Conservation (phyloP, 2,329 filamentous ascomycete species). For the Clonostachys sp. region DNA sequence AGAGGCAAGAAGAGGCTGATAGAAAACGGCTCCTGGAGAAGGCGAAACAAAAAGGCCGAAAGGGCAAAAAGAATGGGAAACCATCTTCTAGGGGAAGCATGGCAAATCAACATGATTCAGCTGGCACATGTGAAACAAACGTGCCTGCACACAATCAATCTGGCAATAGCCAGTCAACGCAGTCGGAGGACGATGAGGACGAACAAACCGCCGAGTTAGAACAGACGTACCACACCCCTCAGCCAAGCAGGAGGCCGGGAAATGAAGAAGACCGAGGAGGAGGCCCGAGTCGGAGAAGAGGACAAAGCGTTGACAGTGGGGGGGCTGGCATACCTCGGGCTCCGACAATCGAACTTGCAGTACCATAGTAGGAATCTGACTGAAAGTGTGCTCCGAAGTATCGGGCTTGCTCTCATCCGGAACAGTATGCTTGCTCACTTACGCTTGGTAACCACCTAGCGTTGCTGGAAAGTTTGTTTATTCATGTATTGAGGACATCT, state of each 20-base stretch:
- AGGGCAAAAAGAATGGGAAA: slow-evolving; percentile 80
- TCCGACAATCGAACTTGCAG: too few species aligned
- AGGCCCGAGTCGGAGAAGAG: background rate
- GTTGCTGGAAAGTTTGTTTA: too few species aligned
- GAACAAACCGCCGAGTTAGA: slow-evolving; percentile 18
- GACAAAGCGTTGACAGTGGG: too few species aligned
- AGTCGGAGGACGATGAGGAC: slow-evolving; percentile 31
- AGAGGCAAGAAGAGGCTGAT: slow-evolving; percentile 74
- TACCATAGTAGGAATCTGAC: too few species aligned
- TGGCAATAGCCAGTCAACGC: slow-evolving; percentile 25
- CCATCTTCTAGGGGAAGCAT: slow-evolving; percentile 15
- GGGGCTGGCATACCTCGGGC: too few species aligned
- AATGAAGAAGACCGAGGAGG: background rate
- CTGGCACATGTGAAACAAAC: slow-evolving; percentile 9
- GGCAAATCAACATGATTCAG: slow-evolving; percentile 1
- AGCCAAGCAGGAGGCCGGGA: background rate
- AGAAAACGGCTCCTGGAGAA: slow-evolving; percentile 82
- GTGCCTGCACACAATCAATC: slow-evolving; percentile 10
- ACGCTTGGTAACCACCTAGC: too few species aligned
- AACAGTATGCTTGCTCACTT: too few species aligned
- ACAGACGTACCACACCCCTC: background rate
- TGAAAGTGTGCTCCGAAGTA: too few species aligned
- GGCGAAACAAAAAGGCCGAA: slow-evolving; percentile 88
- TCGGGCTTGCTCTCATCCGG: too few species aligned
- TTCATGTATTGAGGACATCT: too few species aligned